Evolutionary conservation across 1,284 basidiomycete genomes (phyloP), one percentile per base, ranked within the genome.

Genomic region (Vanrija humicola): DNA sequence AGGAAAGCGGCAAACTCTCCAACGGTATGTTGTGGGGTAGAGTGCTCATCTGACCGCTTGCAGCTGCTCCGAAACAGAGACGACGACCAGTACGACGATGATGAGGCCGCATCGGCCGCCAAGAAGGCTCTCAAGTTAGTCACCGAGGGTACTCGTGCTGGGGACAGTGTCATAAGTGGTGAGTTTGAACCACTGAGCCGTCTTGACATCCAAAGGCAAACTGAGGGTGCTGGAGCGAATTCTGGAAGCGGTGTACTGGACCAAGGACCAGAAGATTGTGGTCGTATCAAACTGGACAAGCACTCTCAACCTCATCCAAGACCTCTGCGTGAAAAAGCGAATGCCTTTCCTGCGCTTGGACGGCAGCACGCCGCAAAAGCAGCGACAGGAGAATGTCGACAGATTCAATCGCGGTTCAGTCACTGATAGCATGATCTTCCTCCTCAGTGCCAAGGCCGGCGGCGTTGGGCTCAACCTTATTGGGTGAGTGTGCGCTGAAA

Each of bases 1-100:
- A 88, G 88, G 21, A 96, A 97, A 79, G 84, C 98, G 57, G 93
- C 90, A 78, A 98, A 91, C 69, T 91, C 92, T 62, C 94, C 95
- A 0, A 85, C 92, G 43, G 71, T 75, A 26, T 34, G 69, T 54
- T n/a, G 16, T 3, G 12, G 2, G 7, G 39, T 8, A 25, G 6
- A 3, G 4, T 18, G 12, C 39, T 50, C 28, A 39, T 52, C 28
- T 60, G 40, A 64, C 48, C 12, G 23, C n/a, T 26, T 29, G 34
- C 34, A 76, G 56, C 79, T 98, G 18, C 78, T 98, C 23, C 86
- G 87, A 64, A 84, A 85, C 19, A 82, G 83, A 46, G 86, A 88
- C 59, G 84, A 69, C 9, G 66, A 70, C 18, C 58, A 47, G 5
- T 39, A 23, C 29, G 54, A 55, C 14, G 62, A 64, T 12, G 54